Percentiles rank a stretch among this genome's conserved stretches.
These are phyloP conservation scores for Mortierella hygrophila DNA, from an alignment of 192 early-diverging fungal genomes.

Conservation along the genomic window DNA sequence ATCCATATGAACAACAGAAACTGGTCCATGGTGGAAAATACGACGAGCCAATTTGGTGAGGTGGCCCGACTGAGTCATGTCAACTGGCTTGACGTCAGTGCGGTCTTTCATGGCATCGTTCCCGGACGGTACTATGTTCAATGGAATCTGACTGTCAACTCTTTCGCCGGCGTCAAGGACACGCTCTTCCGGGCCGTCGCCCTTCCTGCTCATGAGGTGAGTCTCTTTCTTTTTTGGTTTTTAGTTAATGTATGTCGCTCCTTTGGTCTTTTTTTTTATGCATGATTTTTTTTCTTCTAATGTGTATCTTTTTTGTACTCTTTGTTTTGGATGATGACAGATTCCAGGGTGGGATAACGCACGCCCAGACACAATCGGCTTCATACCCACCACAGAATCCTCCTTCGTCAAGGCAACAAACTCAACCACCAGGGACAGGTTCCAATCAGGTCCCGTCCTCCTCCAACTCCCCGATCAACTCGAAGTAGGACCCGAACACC, in stretches of 20 bases:
- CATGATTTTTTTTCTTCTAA: not conserved
- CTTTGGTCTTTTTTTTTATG: too few species aligned
- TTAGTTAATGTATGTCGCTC: not conserved
- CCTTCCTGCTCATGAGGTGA: not conserved
- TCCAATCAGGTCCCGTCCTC: not conserved
- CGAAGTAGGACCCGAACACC: not conserved
- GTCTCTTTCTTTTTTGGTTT: not conserved
- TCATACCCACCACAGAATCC: not conserved
- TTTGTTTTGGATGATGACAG: not conserved
- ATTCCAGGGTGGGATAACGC: not conserved
- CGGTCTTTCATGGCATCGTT: not conserved
- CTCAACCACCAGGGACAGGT: not conserved
- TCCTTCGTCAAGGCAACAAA: not conserved
- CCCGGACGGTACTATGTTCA: not conserved
- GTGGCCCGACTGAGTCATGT: not conserved
- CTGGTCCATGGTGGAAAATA: not conserved
- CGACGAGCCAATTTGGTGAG: not conserved
- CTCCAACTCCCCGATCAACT: not conserved
- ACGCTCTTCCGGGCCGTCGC: not conserved
- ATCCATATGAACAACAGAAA: not conserved
- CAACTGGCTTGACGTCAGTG: not conserved
- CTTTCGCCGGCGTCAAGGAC: not conserved
- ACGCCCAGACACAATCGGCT: not conserved
- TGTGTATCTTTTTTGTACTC: not conserved
- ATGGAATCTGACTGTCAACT: not conserved